phyloP scores from a whole-genome alignment of 2,329 filamentous ascomycete genomes.

The Xylariaceae sp. region DNA sequence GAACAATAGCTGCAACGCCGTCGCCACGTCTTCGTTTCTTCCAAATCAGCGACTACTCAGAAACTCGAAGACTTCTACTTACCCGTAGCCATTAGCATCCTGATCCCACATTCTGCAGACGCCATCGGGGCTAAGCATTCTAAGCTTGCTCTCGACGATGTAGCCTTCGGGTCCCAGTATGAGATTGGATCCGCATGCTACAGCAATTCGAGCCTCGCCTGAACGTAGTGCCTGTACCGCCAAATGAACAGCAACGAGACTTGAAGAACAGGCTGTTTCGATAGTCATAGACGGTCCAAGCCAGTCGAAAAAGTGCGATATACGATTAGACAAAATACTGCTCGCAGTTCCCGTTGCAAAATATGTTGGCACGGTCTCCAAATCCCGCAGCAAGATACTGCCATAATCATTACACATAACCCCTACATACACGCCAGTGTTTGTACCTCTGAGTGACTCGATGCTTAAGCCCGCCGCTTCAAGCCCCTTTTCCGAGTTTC shows the following conservation, averaged over 20 bases:
- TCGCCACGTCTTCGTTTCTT: no score
- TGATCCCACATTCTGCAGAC: slow-evolving; percentile 24
- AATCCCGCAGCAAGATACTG: not conserved
- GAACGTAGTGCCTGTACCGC: slow-evolving; percentile 4
- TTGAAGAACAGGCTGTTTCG: not conserved
- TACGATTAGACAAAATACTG: slow-evolving; percentile 2
- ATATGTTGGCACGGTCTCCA: not conserved
- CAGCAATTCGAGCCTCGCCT: not conserved
- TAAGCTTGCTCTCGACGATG: slow-evolving; percentile 8
- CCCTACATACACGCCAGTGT: not conserved
- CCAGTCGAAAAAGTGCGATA: not conserved
- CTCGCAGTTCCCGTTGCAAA: not conserved
- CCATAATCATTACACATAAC: not conserved
- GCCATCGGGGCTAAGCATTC: slow-evolving; percentile 26
- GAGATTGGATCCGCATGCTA: slow-evolving; percentile 6
- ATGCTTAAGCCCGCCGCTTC: not conserved
- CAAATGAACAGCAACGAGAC: slow-evolving; percentile 5
- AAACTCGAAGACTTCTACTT: no score
- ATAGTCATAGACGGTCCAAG: slow-evolving; percentile 1
- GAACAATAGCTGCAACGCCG: slow-evolving; percentile 37
- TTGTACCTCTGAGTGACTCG: not conserved
- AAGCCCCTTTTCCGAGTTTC: no score
- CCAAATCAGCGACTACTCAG: no score
- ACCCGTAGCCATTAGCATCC: slow-evolving; percentile 27
- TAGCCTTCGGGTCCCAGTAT: not conserved